Evolutionary conservation across 179 eudicot genomes (phyloP).

Genomic region (Spergularia azorica): DNA sequence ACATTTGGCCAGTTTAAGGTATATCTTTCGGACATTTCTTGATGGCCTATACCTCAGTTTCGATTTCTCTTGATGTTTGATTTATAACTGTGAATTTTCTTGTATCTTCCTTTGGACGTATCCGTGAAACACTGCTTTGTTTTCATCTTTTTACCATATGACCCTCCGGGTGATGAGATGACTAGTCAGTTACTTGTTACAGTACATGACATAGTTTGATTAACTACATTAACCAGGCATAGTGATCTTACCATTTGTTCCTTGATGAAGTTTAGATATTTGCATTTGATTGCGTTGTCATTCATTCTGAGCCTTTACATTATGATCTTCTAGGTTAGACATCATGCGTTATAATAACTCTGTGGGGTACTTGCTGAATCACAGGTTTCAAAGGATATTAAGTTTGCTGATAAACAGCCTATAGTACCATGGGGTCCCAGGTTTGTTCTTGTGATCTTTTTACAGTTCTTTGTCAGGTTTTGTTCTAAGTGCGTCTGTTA

Average conservation of each 20-base stretch:
- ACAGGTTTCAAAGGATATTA: conserved; percentile 90
- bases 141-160: background rate
- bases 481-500: background rate
- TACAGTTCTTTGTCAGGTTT: background rate
- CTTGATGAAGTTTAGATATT: background rate
- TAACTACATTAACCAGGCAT: background rate
- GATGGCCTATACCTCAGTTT: background rate
- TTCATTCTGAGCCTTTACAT: background rate
- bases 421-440: conserved; percentile 93
- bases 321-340: background rate
- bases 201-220: background rate
- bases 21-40: conserved; percentile 2
- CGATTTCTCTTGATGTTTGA: background rate
- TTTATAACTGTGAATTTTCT: background rate
- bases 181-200: background rate
- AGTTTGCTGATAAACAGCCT: conserved; percentile 90
- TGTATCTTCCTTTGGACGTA: background rate
- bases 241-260: conserved; percentile 3
- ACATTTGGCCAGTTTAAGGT: conserved; percentile 86
- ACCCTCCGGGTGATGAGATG: background rate
- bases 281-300: conserved; percentile 1
- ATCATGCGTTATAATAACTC: background rate
- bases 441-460: conserved; percentile 36
- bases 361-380: conserved; percentile 8
- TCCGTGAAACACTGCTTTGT: background rate